Base-by-base conservation (phyloP, 2,329 filamentous ascomycete genomes). In the Diaporthe sp. region DNA sequence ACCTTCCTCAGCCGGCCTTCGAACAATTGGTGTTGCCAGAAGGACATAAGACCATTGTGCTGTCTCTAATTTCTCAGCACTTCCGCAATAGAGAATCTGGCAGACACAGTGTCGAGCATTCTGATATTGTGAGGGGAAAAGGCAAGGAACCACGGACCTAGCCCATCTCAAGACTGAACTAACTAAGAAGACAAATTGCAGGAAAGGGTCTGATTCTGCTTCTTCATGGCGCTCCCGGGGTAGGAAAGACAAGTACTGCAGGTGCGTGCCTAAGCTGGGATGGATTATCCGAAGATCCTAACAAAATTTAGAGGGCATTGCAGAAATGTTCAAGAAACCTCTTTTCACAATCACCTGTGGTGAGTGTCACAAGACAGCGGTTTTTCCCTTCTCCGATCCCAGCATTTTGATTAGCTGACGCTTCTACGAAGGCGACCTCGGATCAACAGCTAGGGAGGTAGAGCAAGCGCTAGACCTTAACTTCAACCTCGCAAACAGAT, bases 241-340 rank as follows among this genome's bases (percentile, higher is more conserved):
- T 82, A 0, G 83, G 83, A 0, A 84, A 84, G 58, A 84, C 83
- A 0, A 79, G 80, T 0, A 84, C 82, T 3, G 83, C 80, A 37
- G 80, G 79, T 80, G 46, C 22, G 77, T 77, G 42, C 2, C 25
- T 2, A 80, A 28, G 28, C 28, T 28, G 28, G 28, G 28, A 28
- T 28, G 28, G 28, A 28, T 28, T 28, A 28, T 28, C 28, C 28
- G 28, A 28, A 28, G 28, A 28, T 28, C 28, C 28, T 28, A 28
- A 28, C 28, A 28, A 28, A 28, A 28, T 28, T 28, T 31, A 31
- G 79, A 80, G 77, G 76, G 78, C 8, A 76, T 80, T 3, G 79
- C 79, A 25, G 78, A 77, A 28, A 71, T 60, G 15, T 79, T 79
- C 22, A 75, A 72, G 12, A 78, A 79, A 31, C 78, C 77, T 0